Conservation (phyloP, 805 yeast genomes). For the Starmerella stellata region DNA sequence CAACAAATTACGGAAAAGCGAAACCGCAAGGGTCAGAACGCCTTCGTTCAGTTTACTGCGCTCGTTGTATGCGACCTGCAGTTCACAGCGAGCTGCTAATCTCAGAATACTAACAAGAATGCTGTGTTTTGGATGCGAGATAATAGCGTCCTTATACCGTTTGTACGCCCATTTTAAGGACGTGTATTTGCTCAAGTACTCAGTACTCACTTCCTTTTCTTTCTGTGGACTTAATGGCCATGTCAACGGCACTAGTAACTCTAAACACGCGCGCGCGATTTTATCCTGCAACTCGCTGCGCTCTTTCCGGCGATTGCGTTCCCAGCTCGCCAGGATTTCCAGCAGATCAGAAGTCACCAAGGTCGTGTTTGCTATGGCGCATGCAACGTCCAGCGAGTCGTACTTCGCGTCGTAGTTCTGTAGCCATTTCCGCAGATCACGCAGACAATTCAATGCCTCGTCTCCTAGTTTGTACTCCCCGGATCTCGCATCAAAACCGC, state of each 20-base stretch:
- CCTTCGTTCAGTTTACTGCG: conserved; percentile 57
- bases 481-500: conserved; percentile 60
- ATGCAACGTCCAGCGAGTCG: conserved; percentile 60
- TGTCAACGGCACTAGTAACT: conserved; percentile 63
- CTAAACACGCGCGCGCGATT: conserved; percentile 54
- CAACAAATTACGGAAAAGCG: conserved; percentile 60
- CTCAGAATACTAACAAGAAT: conserved; percentile 53
- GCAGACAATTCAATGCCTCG: conserved; percentile 69
- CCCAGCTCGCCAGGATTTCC: conserved; percentile 62
- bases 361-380: conserved; percentile 68
- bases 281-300: conserved; percentile 31
- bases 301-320: conserved; percentile 21
- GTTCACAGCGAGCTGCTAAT: conserved; percentile 26
- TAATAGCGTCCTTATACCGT: conserved; percentile 48
- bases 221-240: conserved; percentile 57
- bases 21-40: conserved; percentile 50
- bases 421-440: conserved; percentile 79
- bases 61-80: conserved; percentile 35
- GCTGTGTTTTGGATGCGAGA: conserved; percentile 40
- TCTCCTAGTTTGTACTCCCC: conserved; percentile 63
- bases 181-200: conserved; percentile 35
- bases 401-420: conserved; percentile 60
- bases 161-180: conserved; percentile 50
- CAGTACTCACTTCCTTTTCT: conserved; percentile 25
- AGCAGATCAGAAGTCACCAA: conserved; percentile 55